Conservation (phyloP, 345 rosid genomes). For the Citrus maxima region DNA sequence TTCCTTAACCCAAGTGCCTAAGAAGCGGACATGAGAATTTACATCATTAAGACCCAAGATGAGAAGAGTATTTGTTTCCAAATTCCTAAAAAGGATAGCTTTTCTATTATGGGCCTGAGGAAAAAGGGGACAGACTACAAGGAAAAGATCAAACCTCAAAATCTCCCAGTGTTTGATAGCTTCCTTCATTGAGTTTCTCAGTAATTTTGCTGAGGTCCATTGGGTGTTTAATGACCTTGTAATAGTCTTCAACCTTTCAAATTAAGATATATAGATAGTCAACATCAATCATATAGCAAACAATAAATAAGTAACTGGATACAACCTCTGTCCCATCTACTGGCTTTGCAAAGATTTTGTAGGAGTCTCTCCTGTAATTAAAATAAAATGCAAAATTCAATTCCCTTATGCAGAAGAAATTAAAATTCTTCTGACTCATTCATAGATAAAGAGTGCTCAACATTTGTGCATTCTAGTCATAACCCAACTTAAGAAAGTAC, state of each 20-base stretch:
- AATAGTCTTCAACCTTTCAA: conserved; percentile 29
- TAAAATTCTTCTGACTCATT: neutral
- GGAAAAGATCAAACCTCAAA: conserved; percentile 29
- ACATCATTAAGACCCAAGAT: neutral
- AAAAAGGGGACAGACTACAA: neutral
- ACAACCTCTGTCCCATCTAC: conserved; percentile 29
- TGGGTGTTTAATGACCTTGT: conserved; percentile 29
- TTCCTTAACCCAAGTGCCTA: neutral
- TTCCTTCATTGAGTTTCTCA: conserved; percentile 23
- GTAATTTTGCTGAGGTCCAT: conserved; percentile 35
- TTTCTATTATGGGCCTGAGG: neutral
- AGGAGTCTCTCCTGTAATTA: conserved; percentile 27
- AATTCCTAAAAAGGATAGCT: conserved; percentile 2
- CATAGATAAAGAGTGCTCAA: neutral
- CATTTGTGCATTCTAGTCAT: neutral
- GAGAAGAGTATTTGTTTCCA: neutral
- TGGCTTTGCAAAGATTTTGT: conserved; percentile 24
- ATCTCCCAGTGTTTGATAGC: conserved; percentile 21
- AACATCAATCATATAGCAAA: neutral
- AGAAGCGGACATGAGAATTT: neutral
- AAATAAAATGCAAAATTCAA: neutral
- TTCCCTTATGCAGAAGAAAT: neutral
- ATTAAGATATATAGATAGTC: conserved; percentile 8
- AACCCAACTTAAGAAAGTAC: neutral
- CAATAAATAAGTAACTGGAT: neutral